Percentiles rank a stretch among this genome's conserved stretches.
phyloP scores from a whole-genome alignment of 306 rosid genomes.

The Glycine soja region DNA sequence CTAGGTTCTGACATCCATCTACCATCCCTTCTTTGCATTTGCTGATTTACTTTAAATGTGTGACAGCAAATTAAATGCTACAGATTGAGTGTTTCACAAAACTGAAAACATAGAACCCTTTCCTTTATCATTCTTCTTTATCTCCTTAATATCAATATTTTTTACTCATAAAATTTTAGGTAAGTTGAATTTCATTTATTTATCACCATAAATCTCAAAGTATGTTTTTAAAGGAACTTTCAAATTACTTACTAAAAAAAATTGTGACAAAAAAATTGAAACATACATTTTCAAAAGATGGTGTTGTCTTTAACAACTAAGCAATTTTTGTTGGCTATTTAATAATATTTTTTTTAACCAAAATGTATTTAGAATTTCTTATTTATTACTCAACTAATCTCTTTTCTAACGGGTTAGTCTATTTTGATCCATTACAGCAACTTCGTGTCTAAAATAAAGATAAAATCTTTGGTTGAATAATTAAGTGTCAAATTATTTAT shows the following conservation, averaged over 20 bases:
- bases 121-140: not conserved
- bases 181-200: not conserved
- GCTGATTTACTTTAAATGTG: slow-evolving; percentile 26
- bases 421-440: no score
- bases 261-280: not conserved
- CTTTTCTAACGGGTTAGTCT: no score
- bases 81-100: not conserved
- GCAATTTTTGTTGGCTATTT: not conserved
- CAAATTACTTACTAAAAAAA: not conserved
- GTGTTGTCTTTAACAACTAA: not conserved
- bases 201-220: not conserved
- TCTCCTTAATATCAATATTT: not conserved
- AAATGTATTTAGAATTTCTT: no score
- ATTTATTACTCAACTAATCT: no score
- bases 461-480: no score
- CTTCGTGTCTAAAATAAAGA: no score
- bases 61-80: slow-evolving; percentile 17
- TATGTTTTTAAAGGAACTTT: not conserved
- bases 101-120: not conserved
- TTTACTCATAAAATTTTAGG: not conserved
- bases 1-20: slow-evolving; percentile 26
- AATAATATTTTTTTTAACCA: no score
- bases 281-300: not conserved
- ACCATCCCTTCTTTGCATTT: slow-evolving; percentile 35
- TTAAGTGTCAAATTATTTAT: no score